Evolutionary conservation across 192 early-diverging fungal genomes (phyloP).

Genomic region (Gonapodya sp.): DNA sequence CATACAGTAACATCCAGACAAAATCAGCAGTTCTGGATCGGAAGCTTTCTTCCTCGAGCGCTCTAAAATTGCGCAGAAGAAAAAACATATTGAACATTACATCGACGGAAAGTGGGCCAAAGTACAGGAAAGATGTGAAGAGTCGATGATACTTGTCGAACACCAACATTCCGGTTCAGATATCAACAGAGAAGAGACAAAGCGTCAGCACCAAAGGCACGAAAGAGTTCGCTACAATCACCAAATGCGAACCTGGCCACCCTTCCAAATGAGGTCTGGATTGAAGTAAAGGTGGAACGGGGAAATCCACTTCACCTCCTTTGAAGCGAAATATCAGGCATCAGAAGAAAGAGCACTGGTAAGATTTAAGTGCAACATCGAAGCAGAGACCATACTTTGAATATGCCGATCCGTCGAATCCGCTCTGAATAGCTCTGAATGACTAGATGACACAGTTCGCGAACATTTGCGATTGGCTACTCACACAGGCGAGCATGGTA

Average conservation of each 20-base stretch:
- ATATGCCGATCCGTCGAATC: too few relatives aligned
- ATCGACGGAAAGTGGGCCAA: constrained; percentile 82
- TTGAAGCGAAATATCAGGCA: not conserved
- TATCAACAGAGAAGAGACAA: not conserved
- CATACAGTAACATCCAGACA: constrained; percentile 74
- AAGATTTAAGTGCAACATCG: not conserved
- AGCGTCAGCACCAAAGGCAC: not conserved
- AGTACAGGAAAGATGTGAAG: constrained; percentile 86
- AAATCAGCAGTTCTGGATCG: constrained; percentile 84
- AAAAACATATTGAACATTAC: constrained; percentile 88
- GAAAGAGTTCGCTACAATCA: not conserved
- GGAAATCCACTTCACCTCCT: constrained; percentile 77
- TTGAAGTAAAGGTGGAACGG: constrained; percentile 76
- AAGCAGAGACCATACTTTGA: not conserved
- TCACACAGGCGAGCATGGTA: constrained; percentile 71
- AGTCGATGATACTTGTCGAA: constrained; percentile 80
- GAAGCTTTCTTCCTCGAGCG: constrained; percentile 92
- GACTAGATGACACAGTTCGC: not conserved
- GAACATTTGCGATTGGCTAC: constrained; percentile 1
- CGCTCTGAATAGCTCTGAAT: too few relatives aligned
- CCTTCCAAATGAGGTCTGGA: constrained; percentile 55
- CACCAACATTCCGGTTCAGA: constrained; percentile 7
- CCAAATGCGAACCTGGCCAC: constrained; percentile 53
- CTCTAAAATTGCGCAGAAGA: constrained; percentile 75
- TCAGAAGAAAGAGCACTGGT: constrained; percentile 12